Evolutionary conservation across 208 protist species (phyloP).

Genomic region (Porcisia hertigi): DNA sequence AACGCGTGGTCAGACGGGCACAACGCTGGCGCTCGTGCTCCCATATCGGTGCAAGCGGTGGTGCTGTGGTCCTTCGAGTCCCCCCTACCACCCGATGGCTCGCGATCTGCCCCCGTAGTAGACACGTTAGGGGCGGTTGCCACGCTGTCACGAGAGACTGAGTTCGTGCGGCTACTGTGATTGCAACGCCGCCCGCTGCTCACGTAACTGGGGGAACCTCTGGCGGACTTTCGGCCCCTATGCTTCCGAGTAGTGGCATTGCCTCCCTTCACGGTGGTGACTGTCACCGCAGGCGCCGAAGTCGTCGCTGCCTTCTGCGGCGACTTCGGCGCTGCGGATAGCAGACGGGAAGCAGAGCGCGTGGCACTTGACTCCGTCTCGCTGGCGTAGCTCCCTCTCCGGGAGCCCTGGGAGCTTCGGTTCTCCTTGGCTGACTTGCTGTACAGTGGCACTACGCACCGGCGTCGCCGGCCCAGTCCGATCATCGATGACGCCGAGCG

Average conservation of each 20-base stretch:
- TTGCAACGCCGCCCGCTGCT: not conserved
- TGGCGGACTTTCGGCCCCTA: not conserved
- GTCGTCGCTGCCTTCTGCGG: not conserved
- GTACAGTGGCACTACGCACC: conserved; percentile 3
- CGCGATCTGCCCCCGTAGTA: not conserved
- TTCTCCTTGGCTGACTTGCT: not conserved
- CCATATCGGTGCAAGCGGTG: not conserved
- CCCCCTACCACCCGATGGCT: not conserved
- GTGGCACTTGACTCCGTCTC: not conserved
- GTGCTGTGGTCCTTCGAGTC: not conserved
- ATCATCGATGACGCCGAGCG: conserved; percentile 8
- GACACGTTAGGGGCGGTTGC: not conserved
- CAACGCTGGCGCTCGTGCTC: not conserved
- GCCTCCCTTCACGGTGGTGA: not conserved
- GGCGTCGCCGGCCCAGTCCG: not conserved
- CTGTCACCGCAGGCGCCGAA: not conserved
- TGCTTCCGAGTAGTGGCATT: not conserved
- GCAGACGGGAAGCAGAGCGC: not conserved
- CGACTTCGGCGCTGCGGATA: not conserved
- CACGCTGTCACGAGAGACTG: not conserved
- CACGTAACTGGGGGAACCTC: not conserved
- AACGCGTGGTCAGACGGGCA: conserved; percentile 4
- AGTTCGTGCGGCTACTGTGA: not conserved
- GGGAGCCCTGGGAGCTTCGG: not conserved
- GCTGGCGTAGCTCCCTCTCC: not conserved